Evolutionary conservation across 768 basidiomycete genomes (phyloP).

Genomic region (Pleurotus cornucopiae): DNA sequence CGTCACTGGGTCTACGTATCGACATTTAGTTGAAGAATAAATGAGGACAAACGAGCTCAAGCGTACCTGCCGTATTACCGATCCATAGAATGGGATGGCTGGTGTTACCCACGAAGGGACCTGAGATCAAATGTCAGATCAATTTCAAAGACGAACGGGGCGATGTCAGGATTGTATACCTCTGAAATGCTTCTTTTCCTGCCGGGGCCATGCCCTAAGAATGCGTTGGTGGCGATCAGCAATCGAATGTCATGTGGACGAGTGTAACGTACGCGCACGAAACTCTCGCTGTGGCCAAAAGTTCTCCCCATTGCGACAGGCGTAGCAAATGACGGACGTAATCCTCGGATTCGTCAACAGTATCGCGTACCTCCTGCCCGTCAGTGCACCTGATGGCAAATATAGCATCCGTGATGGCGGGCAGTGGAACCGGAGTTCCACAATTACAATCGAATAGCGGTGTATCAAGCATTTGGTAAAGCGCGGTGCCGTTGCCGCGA

Average conservation of each 20-base stretch:
- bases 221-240: neutral
- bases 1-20: constrained; percentile 15
- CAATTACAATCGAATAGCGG: neutral
- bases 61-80: constrained; percentile 33
- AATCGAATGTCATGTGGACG: neutral
- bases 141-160: no score
- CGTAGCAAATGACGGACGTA: constrained; percentile 10
- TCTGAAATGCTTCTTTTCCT: constrained; percentile 18
- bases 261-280: constrained; percentile 15
- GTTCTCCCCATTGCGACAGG: constrained; percentile 15
- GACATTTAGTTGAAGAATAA: no score
- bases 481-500: constrained; percentile 16
- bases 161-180: constrained; percentile 1
- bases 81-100: constrained; percentile 35
- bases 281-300: constrained; percentile 11
- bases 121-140: constrained; percentile 11
- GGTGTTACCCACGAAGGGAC: constrained; percentile 32
- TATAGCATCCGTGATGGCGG: constrained; percentile 8
- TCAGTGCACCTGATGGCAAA: constrained; percentile 16
- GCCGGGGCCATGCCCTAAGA: constrained; percentile 23
- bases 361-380: constrained; percentile 13
- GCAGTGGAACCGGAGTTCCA: neutral
- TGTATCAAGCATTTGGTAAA: constrained; percentile 8
- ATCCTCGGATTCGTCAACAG: constrained; percentile 9
- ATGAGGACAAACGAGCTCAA: no score